Evolutionary conservation across 1,139 yeast genomes (phyloP).

Genomic region (Taphrina wiesneri): DNA sequence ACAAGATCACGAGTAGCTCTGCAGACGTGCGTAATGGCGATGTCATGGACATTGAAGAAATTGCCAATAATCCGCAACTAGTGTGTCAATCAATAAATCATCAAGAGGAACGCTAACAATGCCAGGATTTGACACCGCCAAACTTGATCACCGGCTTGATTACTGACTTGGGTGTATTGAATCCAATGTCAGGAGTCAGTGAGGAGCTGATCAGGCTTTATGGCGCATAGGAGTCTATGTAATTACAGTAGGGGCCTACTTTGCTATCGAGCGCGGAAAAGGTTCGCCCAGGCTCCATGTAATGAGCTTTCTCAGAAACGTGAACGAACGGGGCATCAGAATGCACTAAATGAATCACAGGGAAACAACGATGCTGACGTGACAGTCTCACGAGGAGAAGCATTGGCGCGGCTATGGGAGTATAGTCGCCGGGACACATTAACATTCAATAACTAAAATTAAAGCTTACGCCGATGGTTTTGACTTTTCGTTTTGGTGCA

Average conservation of each 20-base stretch:
- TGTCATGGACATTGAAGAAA: slow-evolving; percentile 42
- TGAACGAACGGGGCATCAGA: too few species aligned
- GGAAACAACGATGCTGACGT: too few species aligned
- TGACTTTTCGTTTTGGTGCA: neutral
- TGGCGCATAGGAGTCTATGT: slow-evolving; percentile 13
- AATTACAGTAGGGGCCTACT: too few species aligned
- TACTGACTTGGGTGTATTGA: slow-evolving; percentile 92
- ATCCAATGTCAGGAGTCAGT: slow-evolving; percentile 89
- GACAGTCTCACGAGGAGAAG: too few species aligned
- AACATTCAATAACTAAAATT: neutral
- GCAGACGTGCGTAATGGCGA: slow-evolving; percentile 31
- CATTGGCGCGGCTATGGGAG: too few species aligned
- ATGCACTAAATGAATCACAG: too few species aligned
- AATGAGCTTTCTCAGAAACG: too few species aligned
- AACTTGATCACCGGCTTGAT: slow-evolving; percentile 92
- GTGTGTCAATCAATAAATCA: neutral
- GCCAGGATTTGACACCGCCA: slow-evolving; percentile 91
- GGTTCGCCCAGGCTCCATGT: too few species aligned
- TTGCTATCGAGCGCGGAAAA: too few species aligned
- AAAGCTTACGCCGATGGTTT: too few species aligned
- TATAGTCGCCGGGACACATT: too few species aligned
- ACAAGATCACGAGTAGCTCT: slow-evolving; percentile 20
- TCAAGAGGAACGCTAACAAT: slow-evolving; percentile 27
- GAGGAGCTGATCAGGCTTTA: slow-evolving; percentile 94
- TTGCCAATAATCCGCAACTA: slow-evolving; percentile 49